Percentiles rank a stretch among this genome's conserved stretches.
Conservation (phyloP, 345 rosid species). For the Boechera stricta region DNA sequence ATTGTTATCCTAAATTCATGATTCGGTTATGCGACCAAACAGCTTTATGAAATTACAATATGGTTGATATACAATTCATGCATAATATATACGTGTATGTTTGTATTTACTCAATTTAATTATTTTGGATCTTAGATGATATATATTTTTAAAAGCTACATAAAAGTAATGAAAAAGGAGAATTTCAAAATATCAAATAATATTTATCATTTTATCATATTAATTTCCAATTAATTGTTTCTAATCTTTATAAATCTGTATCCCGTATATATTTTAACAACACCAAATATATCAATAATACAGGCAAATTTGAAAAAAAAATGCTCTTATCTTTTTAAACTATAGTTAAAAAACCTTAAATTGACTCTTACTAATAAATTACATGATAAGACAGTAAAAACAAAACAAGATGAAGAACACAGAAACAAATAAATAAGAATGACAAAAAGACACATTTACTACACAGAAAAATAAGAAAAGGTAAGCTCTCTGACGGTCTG, state of each 20-base stretch:
- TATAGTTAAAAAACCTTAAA: not conserved
- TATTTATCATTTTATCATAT: not conserved
- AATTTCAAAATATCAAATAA: too few relatives aligned
- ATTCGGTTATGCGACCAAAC: too few relatives aligned
- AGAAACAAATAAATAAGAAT: not conserved
- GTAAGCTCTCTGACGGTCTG: conserved; percentile 22
- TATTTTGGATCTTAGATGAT: too few relatives aligned
- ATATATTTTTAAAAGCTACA: too few relatives aligned
- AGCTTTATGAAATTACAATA: too few relatives aligned
- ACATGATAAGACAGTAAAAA: not conserved
- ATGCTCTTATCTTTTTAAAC: too few relatives aligned
- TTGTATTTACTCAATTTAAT: too few relatives aligned
- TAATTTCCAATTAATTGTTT: not conserved
- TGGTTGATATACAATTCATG: too few relatives aligned
- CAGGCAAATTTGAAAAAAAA: not conserved
- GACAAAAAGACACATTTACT: conserved; percentile 23
- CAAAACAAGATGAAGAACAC: conserved; percentile 1
- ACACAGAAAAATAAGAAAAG: conserved; percentile 30
- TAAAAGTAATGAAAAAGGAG: too few relatives aligned
- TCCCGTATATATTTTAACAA: not conserved
- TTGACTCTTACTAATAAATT: not conserved
- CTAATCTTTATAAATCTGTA: not conserved
- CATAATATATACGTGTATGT: too few relatives aligned
- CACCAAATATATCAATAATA: not conserved
- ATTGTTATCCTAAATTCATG: too few relatives aligned